These are phyloP conservation scores for Pythium rhizo-oryzae DNA, from an alignment of 352 stramenopile species.

Conservation along the genomic window DNA sequence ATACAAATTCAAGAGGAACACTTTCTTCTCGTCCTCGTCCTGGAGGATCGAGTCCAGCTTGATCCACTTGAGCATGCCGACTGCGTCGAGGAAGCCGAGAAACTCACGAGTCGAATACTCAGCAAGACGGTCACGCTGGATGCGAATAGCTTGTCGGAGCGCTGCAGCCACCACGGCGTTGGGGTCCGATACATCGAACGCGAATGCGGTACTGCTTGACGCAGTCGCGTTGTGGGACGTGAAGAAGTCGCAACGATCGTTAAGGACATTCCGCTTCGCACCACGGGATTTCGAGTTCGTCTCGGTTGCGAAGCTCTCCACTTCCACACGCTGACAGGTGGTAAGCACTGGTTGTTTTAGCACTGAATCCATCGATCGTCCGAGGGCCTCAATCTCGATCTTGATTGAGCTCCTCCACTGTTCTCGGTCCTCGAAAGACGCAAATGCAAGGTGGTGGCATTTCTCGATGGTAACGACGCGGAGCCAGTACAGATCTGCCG, in stretches of 20 bases:
- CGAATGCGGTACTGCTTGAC: background rate
- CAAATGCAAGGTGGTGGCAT: conserved; percentile 57
- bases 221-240: conserved; percentile 10
- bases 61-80: conserved; percentile 38
- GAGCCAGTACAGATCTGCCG: conserved; percentile 45
- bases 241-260: conserved; percentile 44
- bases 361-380: conserved; percentile 10
- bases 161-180: conserved; percentile 26
- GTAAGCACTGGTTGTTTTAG: conserved; percentile 30
- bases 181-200: conserved; percentile 17
- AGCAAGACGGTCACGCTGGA: conserved; percentile 27
- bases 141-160: conserved; percentile 23
- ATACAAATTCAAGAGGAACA: conserved; percentile 65
- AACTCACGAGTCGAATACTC: conserved; percentile 38
- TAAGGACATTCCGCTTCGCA: conserved; percentile 45
- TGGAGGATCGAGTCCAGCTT: conserved; percentile 27
- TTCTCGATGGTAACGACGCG: conserved; percentile 44
- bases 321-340: conserved; percentile 18
- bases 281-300: conserved; percentile 22
- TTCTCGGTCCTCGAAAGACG: conserved; percentile 33
- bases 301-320: conserved; percentile 30
- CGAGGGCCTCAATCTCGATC: conserved; percentile 19
- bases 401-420: conserved; percentile 37
- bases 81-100: conserved; percentile 39
- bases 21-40: conserved; percentile 33